Evolutionary conservation across 78 protist genomes (phyloP).

Genomic region (Speleostelium caveatum): DNA sequence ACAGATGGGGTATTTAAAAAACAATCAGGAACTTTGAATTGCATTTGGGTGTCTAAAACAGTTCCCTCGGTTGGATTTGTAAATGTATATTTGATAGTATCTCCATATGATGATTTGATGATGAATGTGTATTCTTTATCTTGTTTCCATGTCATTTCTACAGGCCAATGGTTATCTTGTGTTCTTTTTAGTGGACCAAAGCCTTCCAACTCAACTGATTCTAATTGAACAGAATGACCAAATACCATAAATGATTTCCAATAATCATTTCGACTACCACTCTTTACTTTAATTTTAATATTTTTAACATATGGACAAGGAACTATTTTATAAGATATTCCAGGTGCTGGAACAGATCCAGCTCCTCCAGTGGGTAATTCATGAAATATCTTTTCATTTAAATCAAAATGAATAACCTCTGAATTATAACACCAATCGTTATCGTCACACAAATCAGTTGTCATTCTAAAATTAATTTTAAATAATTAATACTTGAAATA

Average conservation of each 20-base stretch:
- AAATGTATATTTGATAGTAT: too few species aligned
- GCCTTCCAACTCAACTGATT: not conserved
- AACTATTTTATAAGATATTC: constrained; percentile 7
- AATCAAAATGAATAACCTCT: constrained; percentile 38
- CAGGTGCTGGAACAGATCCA: not conserved
- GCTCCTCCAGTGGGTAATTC: not conserved
- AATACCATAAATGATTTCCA: constrained; percentile 25
- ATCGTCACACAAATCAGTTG: constrained; percentile 25
- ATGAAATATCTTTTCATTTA: constrained; percentile 2
- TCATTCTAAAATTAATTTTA: not conserved
- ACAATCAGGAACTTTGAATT: too few species aligned
- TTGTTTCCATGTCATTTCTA: too few species aligned
- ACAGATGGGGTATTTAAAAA: too few species aligned
- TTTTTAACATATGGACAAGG: not conserved
- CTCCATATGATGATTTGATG: too few species aligned
- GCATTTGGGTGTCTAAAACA: too few species aligned
- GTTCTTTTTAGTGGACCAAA: not conserved
- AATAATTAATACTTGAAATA: too few species aligned
- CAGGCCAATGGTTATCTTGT: constrained; percentile 16
- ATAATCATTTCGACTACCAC: constrained; percentile 18
- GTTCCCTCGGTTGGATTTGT: too few species aligned
- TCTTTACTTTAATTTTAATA: constrained; percentile 15
- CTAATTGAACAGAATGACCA: not conserved
- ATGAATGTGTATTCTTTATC: too few species aligned
- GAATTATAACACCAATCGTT: not conserved